phyloP scores from a whole-genome alignment of 768 basidiomycete species.

The Rhodocollybia butyracea region DNA sequence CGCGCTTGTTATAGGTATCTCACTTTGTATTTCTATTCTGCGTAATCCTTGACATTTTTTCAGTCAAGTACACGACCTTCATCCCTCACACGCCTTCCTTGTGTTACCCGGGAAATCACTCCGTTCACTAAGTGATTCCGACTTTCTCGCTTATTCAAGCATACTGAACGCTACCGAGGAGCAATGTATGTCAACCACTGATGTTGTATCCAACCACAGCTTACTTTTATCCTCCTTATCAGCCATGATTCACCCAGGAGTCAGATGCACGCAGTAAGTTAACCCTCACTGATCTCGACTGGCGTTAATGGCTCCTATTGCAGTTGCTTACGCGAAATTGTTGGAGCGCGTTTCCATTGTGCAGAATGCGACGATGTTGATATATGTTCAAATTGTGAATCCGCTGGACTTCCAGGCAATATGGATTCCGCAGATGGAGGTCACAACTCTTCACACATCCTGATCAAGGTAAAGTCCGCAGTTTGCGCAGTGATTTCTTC shows the following conservation, averaged over 20 bases:
- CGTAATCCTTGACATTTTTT: slow-evolving; percentile 7
- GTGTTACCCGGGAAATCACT: slow-evolving; percentile 64
- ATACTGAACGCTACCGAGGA: slow-evolving; percentile 47
- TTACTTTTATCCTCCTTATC: slow-evolving; percentile 1
- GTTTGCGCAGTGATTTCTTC: background rate
- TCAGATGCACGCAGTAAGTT: slow-evolving; percentile 83
- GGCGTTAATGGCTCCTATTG: slow-evolving; percentile 1
- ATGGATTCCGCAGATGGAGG: slow-evolving; percentile 74
- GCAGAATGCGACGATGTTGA: slow-evolving; percentile 83
- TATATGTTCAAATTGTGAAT: slow-evolving; percentile 86
- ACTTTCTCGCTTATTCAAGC: slow-evolving; percentile 22
- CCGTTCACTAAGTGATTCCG: slow-evolving; percentile 38
- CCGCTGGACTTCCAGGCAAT: slow-evolving; percentile 81
- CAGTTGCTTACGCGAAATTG: slow-evolving; percentile 86
- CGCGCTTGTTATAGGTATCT: slow-evolving; percentile 75
- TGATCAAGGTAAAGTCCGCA: slow-evolving; percentile 72
- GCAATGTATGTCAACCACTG: slow-evolving; percentile 44
- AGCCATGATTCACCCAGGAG: slow-evolving; percentile 79
- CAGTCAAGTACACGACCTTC: slow-evolving; percentile 89
- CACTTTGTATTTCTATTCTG: background rate
- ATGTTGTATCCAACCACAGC: slow-evolving; percentile 6
- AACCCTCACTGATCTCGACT: background rate
- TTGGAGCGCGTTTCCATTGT: slow-evolving; percentile 92
- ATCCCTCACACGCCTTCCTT: slow-evolving; percentile 86
- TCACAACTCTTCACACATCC: slow-evolving; percentile 82